phyloP scores from a whole-genome alignment of 163 green algal species.

The Chlamydomonas reinhardtii region DNA sequence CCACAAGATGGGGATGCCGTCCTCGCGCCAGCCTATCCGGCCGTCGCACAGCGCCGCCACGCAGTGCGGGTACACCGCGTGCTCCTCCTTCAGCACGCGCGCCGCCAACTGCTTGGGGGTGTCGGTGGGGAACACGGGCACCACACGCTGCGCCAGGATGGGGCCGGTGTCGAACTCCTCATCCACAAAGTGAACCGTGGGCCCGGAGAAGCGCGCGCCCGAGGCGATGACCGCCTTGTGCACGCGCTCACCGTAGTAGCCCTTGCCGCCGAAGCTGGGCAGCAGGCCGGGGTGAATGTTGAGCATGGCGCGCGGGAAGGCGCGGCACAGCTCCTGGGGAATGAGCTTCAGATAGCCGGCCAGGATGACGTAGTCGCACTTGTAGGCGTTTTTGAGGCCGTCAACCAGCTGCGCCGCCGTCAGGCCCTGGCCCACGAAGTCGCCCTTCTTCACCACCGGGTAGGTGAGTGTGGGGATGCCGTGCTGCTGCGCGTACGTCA shows the following conservation, averaged over 20 bases:
- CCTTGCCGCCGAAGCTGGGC: slow-evolving; percentile 96
- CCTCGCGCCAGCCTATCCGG: slow-evolving; percentile 90
- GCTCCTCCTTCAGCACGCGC: slow-evolving; percentile 88
- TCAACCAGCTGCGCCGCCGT: slow-evolving; percentile 73
- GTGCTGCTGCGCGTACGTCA: slow-evolving; percentile 78
- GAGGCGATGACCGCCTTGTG: slow-evolving; percentile 93
- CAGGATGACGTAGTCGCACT: slow-evolving; percentile 88
- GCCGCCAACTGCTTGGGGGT: slow-evolving; percentile 84
- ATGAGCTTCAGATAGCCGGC: slow-evolving; percentile 97
- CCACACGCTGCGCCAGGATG: slow-evolving; percentile 92
- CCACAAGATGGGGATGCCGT: slow-evolving; percentile 93
- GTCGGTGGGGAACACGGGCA: slow-evolving; percentile 92
- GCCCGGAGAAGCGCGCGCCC: slow-evolving; percentile 85
- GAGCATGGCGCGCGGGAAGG: slow-evolving; percentile 87
- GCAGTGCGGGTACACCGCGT: slow-evolving; percentile 86
- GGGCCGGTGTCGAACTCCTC: slow-evolving; percentile 96
- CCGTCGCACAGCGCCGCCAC: slow-evolving; percentile 91
- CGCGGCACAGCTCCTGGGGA: slow-evolving; percentile 74
- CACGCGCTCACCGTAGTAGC: slow-evolving; percentile 93
- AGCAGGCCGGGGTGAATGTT: slow-evolving; percentile 99
- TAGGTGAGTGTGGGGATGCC: slow-evolving; percentile 88
- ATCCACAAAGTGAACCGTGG: slow-evolving; percentile 99
- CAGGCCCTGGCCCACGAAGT: slow-evolving; percentile 63
- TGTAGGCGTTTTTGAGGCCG: slow-evolving; percentile 51
- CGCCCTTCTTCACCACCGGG: slow-evolving; percentile 77